Percentiles rank a stretch among this genome's conserved stretches.
Conservation (phyloP, 208 protist genomes). For the Trypanosoma theileri region DNA sequence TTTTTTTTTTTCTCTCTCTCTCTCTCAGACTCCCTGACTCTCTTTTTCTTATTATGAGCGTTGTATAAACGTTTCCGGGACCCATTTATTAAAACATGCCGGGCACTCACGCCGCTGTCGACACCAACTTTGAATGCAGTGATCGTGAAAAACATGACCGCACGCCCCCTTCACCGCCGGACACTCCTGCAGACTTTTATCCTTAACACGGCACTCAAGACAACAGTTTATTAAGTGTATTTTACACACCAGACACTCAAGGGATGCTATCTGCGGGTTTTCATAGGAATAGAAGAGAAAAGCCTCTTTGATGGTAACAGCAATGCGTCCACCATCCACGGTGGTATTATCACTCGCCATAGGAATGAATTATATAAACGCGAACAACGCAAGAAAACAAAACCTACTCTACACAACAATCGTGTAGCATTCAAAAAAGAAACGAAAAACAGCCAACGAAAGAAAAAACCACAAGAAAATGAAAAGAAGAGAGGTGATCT, state of each 20-base stretch:
- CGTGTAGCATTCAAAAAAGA: background rate
- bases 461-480: slow-evolving; percentile 4
- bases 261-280: slow-evolving; percentile 12
- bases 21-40: background rate
- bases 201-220: slow-evolving; percentile 7
- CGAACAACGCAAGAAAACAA: too few species aligned
- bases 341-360: background rate
- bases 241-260: slow-evolving; percentile 31
- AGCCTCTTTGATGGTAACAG: slow-evolving; percentile 23
- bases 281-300: slow-evolving; percentile 23
- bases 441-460: background rate
- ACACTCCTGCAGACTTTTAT: slow-evolving; percentile 14
- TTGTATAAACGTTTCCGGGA: slow-evolving; percentile 21
- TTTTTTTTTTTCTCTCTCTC: too few species aligned
- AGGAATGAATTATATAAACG: too few species aligned
- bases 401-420: too few species aligned
- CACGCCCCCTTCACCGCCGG: slow-evolving; percentile 44
- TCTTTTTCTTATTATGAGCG: background rate
- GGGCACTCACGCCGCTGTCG: slow-evolving; percentile 54
- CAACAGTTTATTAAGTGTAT: slow-evolving; percentile 23
- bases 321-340: background rate
- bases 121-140: slow-evolving; percentile 66
- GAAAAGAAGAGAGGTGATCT: too few species aligned
- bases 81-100: slow-evolving; percentile 57
- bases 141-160: slow-evolving; percentile 72